Base-by-base conservation (phyloP, 73 alveolate genomes). In the Tetrahymena elliotti region DNA sequence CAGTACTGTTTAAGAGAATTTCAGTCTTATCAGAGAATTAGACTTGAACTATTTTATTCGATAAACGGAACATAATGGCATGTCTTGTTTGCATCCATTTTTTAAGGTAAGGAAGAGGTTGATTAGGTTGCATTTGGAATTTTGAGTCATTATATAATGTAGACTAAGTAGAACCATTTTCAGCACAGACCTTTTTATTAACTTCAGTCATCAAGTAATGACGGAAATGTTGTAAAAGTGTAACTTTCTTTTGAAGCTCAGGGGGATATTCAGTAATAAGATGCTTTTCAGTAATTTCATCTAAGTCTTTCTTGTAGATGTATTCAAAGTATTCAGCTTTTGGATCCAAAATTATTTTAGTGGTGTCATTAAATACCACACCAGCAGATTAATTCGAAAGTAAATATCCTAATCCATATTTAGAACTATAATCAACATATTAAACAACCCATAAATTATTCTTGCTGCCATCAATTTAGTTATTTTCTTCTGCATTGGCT, bases 11-110 rank as follows among this genome's bases (percentile, higher is more conserved):
- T 34, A 99, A 95, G 68, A 99, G 98, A 83, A 99, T 97, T 93
- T 98, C 99, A 33, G 99, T 97, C 96, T 98, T 99, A 93, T 98
- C 99, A 83, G 98, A 97, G 98, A 99, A 99, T 97, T 98, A 98
- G 34, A 99, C 99, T 97, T 99, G 99, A 93, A 99, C 99, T 68
- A 98, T 97, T 96, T 99, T 99, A 95, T 99, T 98, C 9, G 99
- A 97, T 37, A 99, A 97, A 97, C 99, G 97, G 97, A 99, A 99
- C 98, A 99, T 96, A 53, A 98, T 98, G 52, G 99, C 99, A 96
- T 99, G 99, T 68, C 99, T 96, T 35, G 99, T 98, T 96, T 98
- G 93, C 99, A 99, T 98, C 99, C 99, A 99, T 97, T 98, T 99
- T 96, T 98, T 99, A 41, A 99, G 98, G 96, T 98, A 99, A 12